Evolutionary conservation across 2,329 filamentous ascomycete species (phyloP).

Genomic region (Bertia moriformis): DNA sequence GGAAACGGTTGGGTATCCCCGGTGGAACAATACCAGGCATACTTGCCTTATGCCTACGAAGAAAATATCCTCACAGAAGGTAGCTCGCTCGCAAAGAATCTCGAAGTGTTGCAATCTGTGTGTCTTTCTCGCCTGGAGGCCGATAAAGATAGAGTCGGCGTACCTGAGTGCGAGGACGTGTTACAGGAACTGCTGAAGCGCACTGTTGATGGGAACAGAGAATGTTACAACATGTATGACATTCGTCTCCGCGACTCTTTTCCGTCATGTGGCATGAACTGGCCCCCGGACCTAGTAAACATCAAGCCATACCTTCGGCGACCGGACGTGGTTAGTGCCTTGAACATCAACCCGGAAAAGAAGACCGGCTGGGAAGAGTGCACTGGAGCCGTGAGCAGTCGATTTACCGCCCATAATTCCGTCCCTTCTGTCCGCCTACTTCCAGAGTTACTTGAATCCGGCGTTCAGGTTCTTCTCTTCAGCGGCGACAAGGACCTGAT

Average conservation of each 20-base stretch:
- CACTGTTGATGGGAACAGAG: slow-evolving; percentile 35
- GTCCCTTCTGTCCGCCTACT: slow-evolving; percentile 60
- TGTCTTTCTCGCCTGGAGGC: slow-evolving; percentile 49
- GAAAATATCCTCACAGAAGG: slow-evolving; percentile 57
- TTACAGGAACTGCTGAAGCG: slow-evolving; percentile 57
- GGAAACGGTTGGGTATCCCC: slow-evolving; percentile 97
- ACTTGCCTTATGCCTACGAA: slow-evolving; percentile 69
- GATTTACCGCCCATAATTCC: slow-evolving; percentile 60
- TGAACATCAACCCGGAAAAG: slow-evolving; percentile 64
- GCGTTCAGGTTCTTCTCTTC: slow-evolving; percentile 73
- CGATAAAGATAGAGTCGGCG: slow-evolving; percentile 50
- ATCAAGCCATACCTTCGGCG: slow-evolving; percentile 77
- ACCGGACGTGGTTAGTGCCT: slow-evolving; percentile 61
- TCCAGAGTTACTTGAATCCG: slow-evolving; percentile 55
- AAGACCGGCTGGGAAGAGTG: slow-evolving; percentile 86
- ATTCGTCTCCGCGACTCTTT: slow-evolving; percentile 68
- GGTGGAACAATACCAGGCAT: slow-evolving; percentile 74
- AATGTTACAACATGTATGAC: slow-evolving; percentile 95
- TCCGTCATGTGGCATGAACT: slow-evolving; percentile 89
- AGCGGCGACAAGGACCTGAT: slow-evolving; percentile 89
- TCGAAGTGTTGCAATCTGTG: slow-evolving; percentile 54
- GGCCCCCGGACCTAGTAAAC: slow-evolving; percentile 71
- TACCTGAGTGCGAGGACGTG: slow-evolving; percentile 56
- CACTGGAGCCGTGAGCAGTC: slow-evolving; percentile 58
- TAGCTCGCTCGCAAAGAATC: slow-evolving; percentile 42